Evolutionary conservation across 208 protist genomes (phyloP).

Genomic region (Endotrypanum monterogeii): DNA sequence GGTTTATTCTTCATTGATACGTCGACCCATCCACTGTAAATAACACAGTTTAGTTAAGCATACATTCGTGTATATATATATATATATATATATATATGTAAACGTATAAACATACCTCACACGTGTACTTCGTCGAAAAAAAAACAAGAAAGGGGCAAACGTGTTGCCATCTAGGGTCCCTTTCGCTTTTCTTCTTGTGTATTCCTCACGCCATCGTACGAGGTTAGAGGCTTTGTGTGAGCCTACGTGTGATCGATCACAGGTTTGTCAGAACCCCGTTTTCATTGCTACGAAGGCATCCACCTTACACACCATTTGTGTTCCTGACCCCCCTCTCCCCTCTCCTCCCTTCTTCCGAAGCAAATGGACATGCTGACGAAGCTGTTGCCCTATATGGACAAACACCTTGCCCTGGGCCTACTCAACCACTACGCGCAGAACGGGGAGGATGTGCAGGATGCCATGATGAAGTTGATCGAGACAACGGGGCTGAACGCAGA

Average conservation of each 20-base stretch:
- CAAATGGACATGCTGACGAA: conserved; percentile 74
- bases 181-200: not conserved
- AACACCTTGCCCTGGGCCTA: conserved; percentile 83
- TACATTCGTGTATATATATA: not conserved
- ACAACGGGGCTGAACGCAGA: conserved; percentile 74
- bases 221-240: not conserved
- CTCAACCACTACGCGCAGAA: conserved; percentile 76
- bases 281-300: not conserved
- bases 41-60: conserved; percentile 10
- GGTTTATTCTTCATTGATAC: not conserved
- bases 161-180: too few species aligned
- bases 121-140: not conserved
- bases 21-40: not conserved
- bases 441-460: conserved; percentile 73
- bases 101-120: not conserved
- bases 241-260: not conserved
- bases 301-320: too few species aligned
- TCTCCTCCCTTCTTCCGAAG: not conserved
- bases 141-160: not conserved
- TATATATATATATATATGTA: conserved; percentile 13
- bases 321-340: too few species aligned
- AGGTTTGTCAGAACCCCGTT: not conserved
- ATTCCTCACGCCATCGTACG: not conserved
- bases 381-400: conserved; percentile 84
- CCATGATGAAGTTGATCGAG: conserved; percentile 60